A percentile compares a stretch with the other conserved stretches of the same genome.
phyloP scores from a whole-genome alignment of 352 stramenopile species.

The Thalassiosira ordinaria region DNA sequence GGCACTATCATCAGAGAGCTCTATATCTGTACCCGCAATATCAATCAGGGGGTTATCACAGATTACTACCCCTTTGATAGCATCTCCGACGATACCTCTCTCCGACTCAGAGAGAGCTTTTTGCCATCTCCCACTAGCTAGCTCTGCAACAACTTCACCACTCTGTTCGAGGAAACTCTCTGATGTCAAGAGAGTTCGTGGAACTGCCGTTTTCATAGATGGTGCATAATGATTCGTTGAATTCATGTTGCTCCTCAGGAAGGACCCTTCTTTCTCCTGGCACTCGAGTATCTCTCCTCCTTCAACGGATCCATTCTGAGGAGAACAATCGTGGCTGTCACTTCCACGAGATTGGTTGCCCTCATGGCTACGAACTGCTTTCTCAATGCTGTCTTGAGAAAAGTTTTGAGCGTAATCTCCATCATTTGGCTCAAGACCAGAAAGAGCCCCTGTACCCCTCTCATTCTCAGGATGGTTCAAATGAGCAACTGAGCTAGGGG shows the following conservation, averaged over 20 bases:
- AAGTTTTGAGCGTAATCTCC: background rate
- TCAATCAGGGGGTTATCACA: constrained; percentile 68
- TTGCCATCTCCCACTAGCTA: constrained; percentile 61
- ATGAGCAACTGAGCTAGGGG: constrained; percentile 36
- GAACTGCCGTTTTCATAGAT: background rate
- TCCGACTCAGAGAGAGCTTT: constrained; percentile 18
- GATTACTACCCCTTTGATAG: constrained; percentile 44
- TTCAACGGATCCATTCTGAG: background rate
- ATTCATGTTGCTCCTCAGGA: background rate
- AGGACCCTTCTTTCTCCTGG: background rate
- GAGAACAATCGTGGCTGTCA: background rate
- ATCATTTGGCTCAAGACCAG: too few relatives aligned
- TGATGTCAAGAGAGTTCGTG: constrained; percentile 63
- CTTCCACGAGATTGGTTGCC: background rate
- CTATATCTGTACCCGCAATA: constrained; percentile 65
- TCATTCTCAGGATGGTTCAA: constrained; percentile 16
- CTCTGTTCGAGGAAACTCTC: constrained; percentile 72
- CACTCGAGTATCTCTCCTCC: background rate
- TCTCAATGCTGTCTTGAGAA: background rate
- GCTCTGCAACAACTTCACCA: constrained; percentile 52
- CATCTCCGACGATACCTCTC: constrained; percentile 7
- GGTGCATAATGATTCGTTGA: too few relatives aligned
- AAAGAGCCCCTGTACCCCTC: too few relatives aligned
- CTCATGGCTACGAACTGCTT: background rate
- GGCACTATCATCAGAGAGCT: constrained; percentile 49